phyloP scores from a whole-genome alignment of 371 early-diverging fungal species.

The Polyrhizophydium stewartii region DNA sequence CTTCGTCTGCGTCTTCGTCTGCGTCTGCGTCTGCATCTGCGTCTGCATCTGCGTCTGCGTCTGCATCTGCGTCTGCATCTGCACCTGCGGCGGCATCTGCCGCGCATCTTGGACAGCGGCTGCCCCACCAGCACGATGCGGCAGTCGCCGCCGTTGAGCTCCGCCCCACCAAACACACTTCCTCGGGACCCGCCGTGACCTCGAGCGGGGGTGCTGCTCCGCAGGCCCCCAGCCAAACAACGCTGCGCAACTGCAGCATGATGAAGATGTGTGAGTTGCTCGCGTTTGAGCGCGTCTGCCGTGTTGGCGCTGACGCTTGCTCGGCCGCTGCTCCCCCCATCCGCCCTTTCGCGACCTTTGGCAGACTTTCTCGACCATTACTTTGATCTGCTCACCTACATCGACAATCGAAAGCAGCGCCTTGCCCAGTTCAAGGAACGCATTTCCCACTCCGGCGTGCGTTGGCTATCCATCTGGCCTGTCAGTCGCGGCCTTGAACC shows the following conservation, averaged over 20 bases:
- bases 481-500: no score
- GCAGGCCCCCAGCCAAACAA: slow-evolving; percentile 5
- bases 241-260: slow-evolving; percentile 29
- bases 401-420: slow-evolving; percentile 58
- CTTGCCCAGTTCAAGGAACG: slow-evolving; percentile 50
- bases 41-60: no score
- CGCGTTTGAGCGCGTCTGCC: not conserved
- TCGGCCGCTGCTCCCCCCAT: not conserved
- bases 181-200: no score
- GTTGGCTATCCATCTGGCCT: no score
- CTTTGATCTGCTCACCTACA: slow-evolving; percentile 65
- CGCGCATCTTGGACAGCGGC: not conserved
- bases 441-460: not conserved
- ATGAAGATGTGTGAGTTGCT: slow-evolving; percentile 32
- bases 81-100: not conserved
- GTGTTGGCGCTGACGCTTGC: not conserved
- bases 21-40: no score
- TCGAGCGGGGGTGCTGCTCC: no score
- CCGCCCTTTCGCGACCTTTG: no score
- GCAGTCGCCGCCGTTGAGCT: not conserved
- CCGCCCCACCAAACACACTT: no score
- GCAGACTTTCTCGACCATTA: slow-evolving; percentile 74
- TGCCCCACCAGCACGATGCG: not conserved
- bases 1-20: no score
- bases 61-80: not conserved